A percentile compares a stretch with the other conserved stretches of the same genome.
These are phyloP conservation scores for Tolypocladium album DNA, from an alignment of 2,329 filamentous ascomycete species.

Conservation along the genomic window DNA sequence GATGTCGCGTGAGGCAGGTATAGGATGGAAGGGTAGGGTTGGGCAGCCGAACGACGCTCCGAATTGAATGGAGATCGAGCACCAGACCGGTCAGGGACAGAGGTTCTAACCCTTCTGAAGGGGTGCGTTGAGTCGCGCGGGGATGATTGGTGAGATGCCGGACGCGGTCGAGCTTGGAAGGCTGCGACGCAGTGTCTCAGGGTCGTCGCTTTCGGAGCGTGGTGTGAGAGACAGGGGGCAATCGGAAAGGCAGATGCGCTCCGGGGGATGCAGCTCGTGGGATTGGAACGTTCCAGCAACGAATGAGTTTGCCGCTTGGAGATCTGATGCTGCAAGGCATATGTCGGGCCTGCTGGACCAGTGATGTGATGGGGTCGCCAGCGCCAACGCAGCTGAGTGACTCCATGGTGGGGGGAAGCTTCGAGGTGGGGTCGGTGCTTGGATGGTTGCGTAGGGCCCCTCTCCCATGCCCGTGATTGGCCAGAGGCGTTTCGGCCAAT, in stretches of 20 bases:
- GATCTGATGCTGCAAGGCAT: not conserved
- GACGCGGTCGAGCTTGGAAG: not conserved
- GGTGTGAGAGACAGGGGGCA: not conserved
- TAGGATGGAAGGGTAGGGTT: not conserved
- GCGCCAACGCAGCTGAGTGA: not conserved
- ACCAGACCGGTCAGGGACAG: not conserved
- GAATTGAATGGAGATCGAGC: not conserved
- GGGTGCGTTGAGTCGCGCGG: conserved; percentile 2
- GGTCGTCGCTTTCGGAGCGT: not conserved
- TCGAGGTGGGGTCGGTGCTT: not conserved
- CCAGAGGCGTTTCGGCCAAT: conserved; percentile 3
- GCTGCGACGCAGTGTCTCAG: not conserved
- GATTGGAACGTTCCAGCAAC: not conserved
- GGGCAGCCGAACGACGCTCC: not conserved
- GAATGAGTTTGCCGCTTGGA: not conserved
- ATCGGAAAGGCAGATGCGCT: not conserved
- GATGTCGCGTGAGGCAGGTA: not conserved
- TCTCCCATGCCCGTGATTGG: conserved; percentile 6
- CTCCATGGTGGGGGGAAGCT: conserved; percentile 1
- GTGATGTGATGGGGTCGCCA: not conserved
- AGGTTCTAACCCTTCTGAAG: conserved; percentile 7
- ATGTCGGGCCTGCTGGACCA: not conserved
- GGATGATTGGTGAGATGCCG: conserved; percentile 1
- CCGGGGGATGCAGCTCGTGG: not conserved
- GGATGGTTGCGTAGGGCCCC: not conserved